Conservation (phyloP, 116 monocot species). For the Posidonia oceanica region DNA sequence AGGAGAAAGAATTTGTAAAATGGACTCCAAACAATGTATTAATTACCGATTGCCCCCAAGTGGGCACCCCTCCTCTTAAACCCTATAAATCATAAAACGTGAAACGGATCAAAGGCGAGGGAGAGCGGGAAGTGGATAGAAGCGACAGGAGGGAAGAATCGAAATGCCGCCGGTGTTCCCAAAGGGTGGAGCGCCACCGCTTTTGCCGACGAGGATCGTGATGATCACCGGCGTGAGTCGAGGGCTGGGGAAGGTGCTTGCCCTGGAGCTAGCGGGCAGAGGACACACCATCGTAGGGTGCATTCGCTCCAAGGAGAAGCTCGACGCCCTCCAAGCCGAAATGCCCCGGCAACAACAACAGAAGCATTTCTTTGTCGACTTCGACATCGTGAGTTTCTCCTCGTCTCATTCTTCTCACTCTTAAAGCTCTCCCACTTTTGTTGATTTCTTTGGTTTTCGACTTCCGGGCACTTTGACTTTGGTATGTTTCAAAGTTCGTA, state of each 20-base stretch:
- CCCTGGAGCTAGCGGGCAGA: slow-evolving; percentile 58
- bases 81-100: too few species aligned
- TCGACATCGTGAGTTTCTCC: slow-evolving; percentile 43
- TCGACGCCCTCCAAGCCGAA: slow-evolving; percentile 40
- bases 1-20: too few species aligned
- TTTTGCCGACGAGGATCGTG: slow-evolving; percentile 66
- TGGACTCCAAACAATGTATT: too few species aligned
- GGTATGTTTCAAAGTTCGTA: not conserved
- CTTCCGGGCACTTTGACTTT: not conserved
- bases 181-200: slow-evolving; percentile 5
- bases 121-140: too few species aligned
- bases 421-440: not conserved
- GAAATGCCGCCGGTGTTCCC: not conserved
- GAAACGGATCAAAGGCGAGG: too few species aligned
- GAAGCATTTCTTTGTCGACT: slow-evolving; percentile 34
- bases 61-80: too few species aligned
- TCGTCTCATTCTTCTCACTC: too few species aligned
- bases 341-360: slow-evolving; percentile 6
- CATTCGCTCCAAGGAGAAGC: slow-evolving; percentile 52
- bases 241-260: slow-evolving; percentile 67
- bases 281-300: slow-evolving; percentile 81
- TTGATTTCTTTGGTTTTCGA: not conserved
- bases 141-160: not conserved
- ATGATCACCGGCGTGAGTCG: slow-evolving; percentile 84
- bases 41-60: too few species aligned